phyloP scores from a whole-genome alignment of 257 asterid species.

The Nicotiana paniculata region DNA sequence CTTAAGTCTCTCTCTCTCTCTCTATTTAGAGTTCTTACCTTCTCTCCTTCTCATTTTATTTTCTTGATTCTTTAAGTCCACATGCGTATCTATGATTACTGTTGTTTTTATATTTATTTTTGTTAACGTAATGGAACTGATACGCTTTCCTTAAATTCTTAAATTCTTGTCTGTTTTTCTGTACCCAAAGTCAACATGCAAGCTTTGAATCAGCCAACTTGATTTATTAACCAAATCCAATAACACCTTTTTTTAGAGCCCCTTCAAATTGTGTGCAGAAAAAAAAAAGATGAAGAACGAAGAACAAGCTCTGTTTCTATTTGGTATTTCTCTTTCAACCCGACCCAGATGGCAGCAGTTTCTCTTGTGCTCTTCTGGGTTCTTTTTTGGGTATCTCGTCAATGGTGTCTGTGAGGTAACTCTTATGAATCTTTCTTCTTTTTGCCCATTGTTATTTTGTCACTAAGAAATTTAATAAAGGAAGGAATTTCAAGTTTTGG shows the following conservation, averaged over 20 bases:
- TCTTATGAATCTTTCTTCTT: neutral
- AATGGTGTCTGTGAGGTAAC: constrained; percentile 90
- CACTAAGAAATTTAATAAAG: neutral
- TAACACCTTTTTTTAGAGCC: neutral
- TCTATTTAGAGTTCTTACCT: neutral
- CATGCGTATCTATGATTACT: neutral
- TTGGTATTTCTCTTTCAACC: constrained; percentile 66
- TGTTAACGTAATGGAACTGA: constrained; percentile 37
- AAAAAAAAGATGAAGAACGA: constrained; percentile 53
- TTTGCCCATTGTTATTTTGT: neutral
- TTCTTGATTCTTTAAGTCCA: neutral
- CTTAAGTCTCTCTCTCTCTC: neutral
- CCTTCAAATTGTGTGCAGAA: neutral
- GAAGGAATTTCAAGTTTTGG: neutral
- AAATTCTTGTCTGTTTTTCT: neutral
- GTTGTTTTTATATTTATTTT: neutral
- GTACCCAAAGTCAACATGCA: constrained; percentile 44
- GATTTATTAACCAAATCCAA: constrained; percentile 23
- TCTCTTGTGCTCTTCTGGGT: constrained; percentile 77
- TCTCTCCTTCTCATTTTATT: neutral
- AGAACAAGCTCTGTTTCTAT: constrained; percentile 64
- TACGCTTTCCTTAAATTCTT: constrained; percentile 30
- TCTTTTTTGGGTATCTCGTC: constrained; percentile 88
- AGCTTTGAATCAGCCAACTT: constrained; percentile 24
- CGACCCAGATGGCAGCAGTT: constrained; percentile 89